These are phyloP conservation scores for Udeniomyces megalosporus DNA, from an alignment of 768 basidiomycete genomes.

Conservation along the genomic window DNA sequence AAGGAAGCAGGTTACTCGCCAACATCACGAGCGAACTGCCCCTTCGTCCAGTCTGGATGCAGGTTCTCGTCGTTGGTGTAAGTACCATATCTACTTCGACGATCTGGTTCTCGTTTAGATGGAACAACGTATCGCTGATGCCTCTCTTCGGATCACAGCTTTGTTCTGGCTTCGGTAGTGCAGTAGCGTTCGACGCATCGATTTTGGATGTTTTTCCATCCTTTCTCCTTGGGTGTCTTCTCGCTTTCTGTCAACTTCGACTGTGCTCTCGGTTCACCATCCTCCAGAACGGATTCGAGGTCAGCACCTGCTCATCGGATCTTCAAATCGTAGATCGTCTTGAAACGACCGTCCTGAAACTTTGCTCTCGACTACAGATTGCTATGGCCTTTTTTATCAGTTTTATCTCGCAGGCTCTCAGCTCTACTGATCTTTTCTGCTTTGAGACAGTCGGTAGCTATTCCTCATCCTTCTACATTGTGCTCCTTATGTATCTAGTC, in stretches of 20 bases:
- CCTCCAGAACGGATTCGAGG: no score
- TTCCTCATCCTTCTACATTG: no score
- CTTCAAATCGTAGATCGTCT: no score
- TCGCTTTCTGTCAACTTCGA: no score
- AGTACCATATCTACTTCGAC: no score
- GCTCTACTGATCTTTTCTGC: conserved; percentile 8
- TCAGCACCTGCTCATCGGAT: no score
- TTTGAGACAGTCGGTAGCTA: conserved; percentile 2
- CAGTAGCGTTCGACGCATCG: conserved; percentile 8
- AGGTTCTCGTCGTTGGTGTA: conserved; percentile 5
- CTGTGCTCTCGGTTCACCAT: no score
- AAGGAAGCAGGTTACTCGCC: not conserved
- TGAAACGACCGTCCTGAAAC: not conserved
- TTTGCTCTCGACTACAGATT: not conserved
- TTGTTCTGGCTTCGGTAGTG: conserved; percentile 10
- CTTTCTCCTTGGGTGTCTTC: not conserved
- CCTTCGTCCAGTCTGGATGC: not conserved
- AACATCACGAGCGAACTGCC: conserved; percentile 3
- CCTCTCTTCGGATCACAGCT: no score
- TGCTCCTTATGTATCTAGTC: no score
- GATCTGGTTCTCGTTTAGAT: no score
- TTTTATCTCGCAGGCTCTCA: conserved; percentile 9
- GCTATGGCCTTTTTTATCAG: conserved; percentile 14
- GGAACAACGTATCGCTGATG: no score
- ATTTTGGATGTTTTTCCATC: conserved; percentile 10